phyloP scores from a whole-genome alignment of 768 basidiomycete genomes.

The Pleurotus eryngii region DNA sequence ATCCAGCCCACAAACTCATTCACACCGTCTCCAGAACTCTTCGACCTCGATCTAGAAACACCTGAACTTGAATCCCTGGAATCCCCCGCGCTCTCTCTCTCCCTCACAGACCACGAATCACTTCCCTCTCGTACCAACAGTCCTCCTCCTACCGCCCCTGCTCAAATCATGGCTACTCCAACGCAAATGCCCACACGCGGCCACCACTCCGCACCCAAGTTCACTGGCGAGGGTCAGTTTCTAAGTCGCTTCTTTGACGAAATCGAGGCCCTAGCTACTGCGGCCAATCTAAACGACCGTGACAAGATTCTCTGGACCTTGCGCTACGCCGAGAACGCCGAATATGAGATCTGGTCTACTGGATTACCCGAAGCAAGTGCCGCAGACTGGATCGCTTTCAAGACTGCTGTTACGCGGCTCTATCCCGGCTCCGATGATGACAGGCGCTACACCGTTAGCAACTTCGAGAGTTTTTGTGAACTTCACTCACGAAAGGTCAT shows the following conservation, averaged over 20 bases:
- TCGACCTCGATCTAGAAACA: neutral
- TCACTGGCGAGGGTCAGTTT: neutral
- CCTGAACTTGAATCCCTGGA: neutral
- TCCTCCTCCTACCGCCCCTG: neutral
- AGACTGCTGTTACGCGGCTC: neutral
- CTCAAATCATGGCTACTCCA: neutral
- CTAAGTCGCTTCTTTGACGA: constrained; percentile 1
- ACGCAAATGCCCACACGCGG: neutral
- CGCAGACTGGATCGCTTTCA: neutral
- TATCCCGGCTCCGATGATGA: constrained; percentile 1
- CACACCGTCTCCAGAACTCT: neutral
- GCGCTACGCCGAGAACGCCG: neutral
- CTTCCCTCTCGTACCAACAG: neutral
- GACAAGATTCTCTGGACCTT: constrained; percentile 1
- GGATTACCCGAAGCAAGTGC: neutral
- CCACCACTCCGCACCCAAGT: constrained; percentile 1
- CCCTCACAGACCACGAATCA: neutral
- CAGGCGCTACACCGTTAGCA: neutral
- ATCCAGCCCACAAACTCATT: neutral
- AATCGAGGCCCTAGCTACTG: neutral
- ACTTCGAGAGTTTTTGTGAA: neutral
- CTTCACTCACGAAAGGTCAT: neutral
- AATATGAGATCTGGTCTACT: neutral
- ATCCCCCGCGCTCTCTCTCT: neutral
- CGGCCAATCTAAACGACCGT: neutral